These are phyloP conservation scores for Trichoderma harzianum DNA, from an alignment of 2,329 filamentous ascomycete species.

Conservation along the genomic window DNA sequence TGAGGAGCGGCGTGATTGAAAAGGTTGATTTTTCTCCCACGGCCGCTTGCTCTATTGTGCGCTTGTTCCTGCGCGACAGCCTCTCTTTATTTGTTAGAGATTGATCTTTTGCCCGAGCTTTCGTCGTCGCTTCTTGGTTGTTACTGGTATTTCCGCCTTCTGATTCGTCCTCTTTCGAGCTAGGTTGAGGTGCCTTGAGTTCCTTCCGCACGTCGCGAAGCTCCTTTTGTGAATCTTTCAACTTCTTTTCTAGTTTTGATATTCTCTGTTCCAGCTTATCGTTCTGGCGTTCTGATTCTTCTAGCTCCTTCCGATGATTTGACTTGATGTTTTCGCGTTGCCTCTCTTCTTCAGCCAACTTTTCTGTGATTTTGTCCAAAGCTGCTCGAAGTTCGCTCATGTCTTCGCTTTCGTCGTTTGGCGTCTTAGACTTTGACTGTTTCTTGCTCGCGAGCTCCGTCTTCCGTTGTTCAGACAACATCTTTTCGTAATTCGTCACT, in stretches of 20 bases:
- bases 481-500: conserved; percentile 58
- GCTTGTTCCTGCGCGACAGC: conserved; percentile 46
- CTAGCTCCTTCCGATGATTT: conserved; percentile 51
- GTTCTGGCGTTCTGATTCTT: conserved; percentile 60
- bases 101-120: conserved; percentile 39
- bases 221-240: conserved; percentile 67
- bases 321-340: conserved; percentile 46
- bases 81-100: conserved; percentile 42
- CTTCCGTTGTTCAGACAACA: conserved; percentile 78
- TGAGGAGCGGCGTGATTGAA: conserved; percentile 91
- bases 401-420: conserved; percentile 34
- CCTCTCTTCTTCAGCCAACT: conserved; percentile 40
- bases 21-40: conserved; percentile 87
- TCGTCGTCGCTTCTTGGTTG: conserved; percentile 42
- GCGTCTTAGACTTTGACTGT: conserved; percentile 32
- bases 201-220: conserved; percentile 59
- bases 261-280: conserved; percentile 68
- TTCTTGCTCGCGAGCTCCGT: conserved; percentile 80
- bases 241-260: conserved; percentile 64
- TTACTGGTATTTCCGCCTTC: conserved; percentile 23
- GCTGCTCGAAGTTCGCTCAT: conserved; percentile 39
- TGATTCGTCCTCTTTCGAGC: conserved; percentile 36
- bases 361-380: conserved; percentile 37
- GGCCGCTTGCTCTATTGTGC: conserved; percentile 47
- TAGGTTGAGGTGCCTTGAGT: conserved; percentile 38